Conservation (phyloP, 331 rosid species). For the Quercus phellos region DNA sequence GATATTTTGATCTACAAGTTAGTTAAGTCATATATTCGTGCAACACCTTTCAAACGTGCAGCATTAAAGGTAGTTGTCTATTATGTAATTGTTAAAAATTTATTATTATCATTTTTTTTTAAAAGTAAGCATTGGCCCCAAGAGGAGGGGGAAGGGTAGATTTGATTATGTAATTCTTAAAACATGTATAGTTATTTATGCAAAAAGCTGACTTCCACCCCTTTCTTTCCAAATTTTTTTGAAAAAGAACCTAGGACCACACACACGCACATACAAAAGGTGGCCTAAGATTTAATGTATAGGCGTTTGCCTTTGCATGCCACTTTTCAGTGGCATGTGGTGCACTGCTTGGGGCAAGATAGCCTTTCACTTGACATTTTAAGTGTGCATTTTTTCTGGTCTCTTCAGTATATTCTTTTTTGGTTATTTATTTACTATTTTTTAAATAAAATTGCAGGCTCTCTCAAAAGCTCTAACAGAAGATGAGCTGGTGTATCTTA, state of each 20-base stretch:
- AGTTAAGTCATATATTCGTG: constrained; percentile 69
- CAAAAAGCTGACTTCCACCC: background rate
- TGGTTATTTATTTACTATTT: background rate
- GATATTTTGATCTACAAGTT: constrained; percentile 78
- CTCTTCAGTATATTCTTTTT: background rate
- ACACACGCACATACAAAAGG: background rate
- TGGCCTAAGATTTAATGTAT: background rate
- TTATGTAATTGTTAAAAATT: background rate
- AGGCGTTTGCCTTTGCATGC: background rate
- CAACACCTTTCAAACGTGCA: constrained; percentile 76
- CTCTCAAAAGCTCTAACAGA: constrained; percentile 78
- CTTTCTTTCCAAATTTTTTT: background rate
- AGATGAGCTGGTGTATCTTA: constrained; percentile 77
- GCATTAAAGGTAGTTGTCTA: constrained; percentile 66
- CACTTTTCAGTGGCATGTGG: background rate
- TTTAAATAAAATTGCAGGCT: constrained; percentile 48
- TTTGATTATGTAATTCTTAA: too few species aligned
- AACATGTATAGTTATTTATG: background rate
- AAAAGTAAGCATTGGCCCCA: too few species aligned
- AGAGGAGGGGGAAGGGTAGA: too few species aligned
- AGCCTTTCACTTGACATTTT: background rate
- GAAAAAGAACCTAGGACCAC: background rate
- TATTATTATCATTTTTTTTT: too few species aligned
- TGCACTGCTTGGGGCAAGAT: background rate
- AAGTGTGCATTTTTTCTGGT: constrained; percentile 3